These are phyloP conservation scores for Cryptococcus hybrid DNA, from an alignment of 1,284 basidiomycete genomes.

Conservation along the genomic window DNA sequence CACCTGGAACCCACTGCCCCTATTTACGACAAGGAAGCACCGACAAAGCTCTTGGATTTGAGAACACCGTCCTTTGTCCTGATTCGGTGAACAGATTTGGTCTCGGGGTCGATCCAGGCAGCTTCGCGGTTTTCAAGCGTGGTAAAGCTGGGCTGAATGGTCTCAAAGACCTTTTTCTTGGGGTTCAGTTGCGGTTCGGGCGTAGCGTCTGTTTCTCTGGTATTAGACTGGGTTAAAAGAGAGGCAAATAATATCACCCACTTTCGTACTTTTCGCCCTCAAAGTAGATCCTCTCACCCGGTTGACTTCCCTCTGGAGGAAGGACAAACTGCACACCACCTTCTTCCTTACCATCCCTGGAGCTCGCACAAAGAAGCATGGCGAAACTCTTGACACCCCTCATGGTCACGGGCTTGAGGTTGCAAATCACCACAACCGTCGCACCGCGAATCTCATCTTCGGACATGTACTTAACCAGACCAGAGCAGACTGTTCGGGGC, in stretches of 20 bases:
- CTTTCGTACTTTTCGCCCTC: slow-evolving; percentile 81
- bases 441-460: slow-evolving; percentile 88
- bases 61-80: slow-evolving; percentile 81
- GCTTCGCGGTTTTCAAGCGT: slow-evolving; percentile 83
- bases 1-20: neutral
- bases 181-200: slow-evolving; percentile 85
- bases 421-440: slow-evolving; percentile 81
- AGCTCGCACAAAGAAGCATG: slow-evolving; percentile 90
- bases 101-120: slow-evolving; percentile 83
- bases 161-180: slow-evolving; percentile 97
- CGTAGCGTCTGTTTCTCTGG: slow-evolving; percentile 56
- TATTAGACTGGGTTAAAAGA: neutral
- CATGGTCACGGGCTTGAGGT: slow-evolving; percentile 93
- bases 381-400: slow-evolving; percentile 93
- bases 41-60: slow-evolving; percentile 73
- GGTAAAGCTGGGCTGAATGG: slow-evolving; percentile 83
- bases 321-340: slow-evolving; percentile 89
- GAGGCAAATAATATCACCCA: slow-evolving; percentile 48
- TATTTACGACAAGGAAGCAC: slow-evolving; percentile 76
- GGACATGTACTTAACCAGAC: slow-evolving; percentile 89
- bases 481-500: slow-evolving; percentile 90
- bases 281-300: slow-evolving; percentile 90
- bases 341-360: slow-evolving; percentile 80
- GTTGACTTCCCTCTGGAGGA: slow-evolving; percentile 79
- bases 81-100: slow-evolving; percentile 78